Conservation (phyloP, 2,329 filamentous ascomycete species). For the Albifimbria verrucaria region DNA sequence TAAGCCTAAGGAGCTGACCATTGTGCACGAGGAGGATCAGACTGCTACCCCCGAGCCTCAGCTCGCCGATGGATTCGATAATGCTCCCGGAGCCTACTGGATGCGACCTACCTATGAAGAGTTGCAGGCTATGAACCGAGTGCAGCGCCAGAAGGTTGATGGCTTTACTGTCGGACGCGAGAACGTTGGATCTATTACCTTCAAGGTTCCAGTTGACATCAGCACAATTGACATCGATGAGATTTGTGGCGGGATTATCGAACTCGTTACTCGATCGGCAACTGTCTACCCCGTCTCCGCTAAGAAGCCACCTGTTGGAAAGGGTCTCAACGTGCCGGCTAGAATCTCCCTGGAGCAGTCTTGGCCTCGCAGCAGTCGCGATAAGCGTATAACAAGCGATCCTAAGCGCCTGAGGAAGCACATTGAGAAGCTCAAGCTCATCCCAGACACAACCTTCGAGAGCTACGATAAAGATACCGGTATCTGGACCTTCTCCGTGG, state of each 20-base stretch:
- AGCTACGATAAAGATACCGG: slow-evolving; percentile 77
- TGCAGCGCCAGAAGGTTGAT: slow-evolving; percentile 70
- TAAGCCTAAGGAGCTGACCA: slow-evolving; percentile 71
- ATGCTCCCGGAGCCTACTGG: slow-evolving; percentile 76
- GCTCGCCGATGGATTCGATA: slow-evolving; percentile 29
- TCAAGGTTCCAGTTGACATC: slow-evolving; percentile 79
- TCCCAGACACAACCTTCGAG: slow-evolving; percentile 77
- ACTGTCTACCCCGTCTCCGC: slow-evolving; percentile 80
- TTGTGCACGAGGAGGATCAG: slow-evolving; percentile 70
- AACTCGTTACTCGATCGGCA: slow-evolving; percentile 72
- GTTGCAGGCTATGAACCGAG: slow-evolving; percentile 73
- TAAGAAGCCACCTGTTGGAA: slow-evolving; percentile 79
- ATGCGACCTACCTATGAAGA: slow-evolving; percentile 74
- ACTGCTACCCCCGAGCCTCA: slow-evolving; percentile 23
- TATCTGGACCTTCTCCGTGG: slow-evolving; percentile 88
- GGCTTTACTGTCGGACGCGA: slow-evolving; percentile 80
- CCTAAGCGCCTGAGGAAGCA: slow-evolving; percentile 76
- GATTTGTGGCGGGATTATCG: slow-evolving; percentile 74
- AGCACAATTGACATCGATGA: slow-evolving; percentile 74
- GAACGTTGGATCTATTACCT: slow-evolving; percentile 76
- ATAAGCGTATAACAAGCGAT: slow-evolving; percentile 50
- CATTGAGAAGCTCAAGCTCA: slow-evolving; percentile 73
- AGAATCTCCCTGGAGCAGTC: slow-evolving; percentile 87
- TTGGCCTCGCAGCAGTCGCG: slow-evolving; percentile 69
- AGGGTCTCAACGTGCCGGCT: slow-evolving; percentile 88